phyloP scores from a whole-genome alignment of 2,329 filamentous ascomycete genomes.

The Colletotrichum tropicicola region DNA sequence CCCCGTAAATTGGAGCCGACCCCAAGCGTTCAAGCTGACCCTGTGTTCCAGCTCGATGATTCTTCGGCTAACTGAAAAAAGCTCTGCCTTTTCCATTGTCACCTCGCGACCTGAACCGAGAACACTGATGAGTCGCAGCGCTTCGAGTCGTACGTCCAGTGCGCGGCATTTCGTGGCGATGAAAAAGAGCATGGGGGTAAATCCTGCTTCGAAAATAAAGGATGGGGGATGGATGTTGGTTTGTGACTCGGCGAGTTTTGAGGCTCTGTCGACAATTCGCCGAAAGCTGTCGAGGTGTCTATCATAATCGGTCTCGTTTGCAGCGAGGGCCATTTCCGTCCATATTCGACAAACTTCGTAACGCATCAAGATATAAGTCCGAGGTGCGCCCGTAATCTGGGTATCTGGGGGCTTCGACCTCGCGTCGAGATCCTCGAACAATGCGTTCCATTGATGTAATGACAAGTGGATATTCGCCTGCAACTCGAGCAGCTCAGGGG shows the following conservation, averaged over 20 bases:
- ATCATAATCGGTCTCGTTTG: not conserved
- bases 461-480: not conserved
- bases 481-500: not conserved
- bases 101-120: conserved; percentile 31
- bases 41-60: conserved; percentile 22
- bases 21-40: not conserved
- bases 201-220: not conserved
- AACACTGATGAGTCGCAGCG: conserved; percentile 39
- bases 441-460: not conserved
- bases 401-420: not conserved
- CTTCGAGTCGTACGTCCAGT: conserved; percentile 48
- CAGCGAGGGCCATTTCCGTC: not conserved
- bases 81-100: not conserved
- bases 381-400: not conserved
- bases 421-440: not conserved
- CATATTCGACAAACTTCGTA: not conserved
- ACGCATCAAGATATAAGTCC: not conserved
- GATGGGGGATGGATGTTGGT: not conserved
- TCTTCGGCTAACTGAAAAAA: conserved; percentile 4
- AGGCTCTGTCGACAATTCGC: conserved; percentile 44
- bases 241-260: not conserved
- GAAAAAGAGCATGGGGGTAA: not conserved
- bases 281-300: conserved; percentile 23
- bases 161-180: not conserved
- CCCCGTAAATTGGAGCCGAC: not conserved